Evolutionary conservation across 2,329 filamentous ascomycete genomes (phyloP), one percentile per base, ranked within the genome.

Genomic region (Metarhizium brunneum): DNA sequence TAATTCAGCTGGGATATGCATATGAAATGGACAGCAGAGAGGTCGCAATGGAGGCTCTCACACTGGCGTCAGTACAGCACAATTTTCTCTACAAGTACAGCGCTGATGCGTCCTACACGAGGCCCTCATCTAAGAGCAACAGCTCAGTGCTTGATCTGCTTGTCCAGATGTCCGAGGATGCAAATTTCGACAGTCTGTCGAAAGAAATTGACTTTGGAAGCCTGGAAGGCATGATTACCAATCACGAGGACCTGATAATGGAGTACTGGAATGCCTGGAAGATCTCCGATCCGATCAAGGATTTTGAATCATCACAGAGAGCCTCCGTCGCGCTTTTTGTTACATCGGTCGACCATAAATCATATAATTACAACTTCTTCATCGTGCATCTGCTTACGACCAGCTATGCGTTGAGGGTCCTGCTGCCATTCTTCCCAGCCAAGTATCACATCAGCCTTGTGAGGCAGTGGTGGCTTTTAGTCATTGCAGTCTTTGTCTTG

Each of bases 1-100:
- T 97, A n/a, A 94, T 97, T 57, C 94, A 97, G 65, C 79, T 99
- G 2, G 92, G 85, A n/a, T 96, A 95, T 67, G 94, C 91, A 10
- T 92, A 87, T 66, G 92, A 99, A 73, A 78, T 97, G 63, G 83
- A 88, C 59, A 94, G 82, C 62, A 87, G 86, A 57, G 92, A 95
- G 60, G 69, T 97, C 20, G 92, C 86, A 50, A 94, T 96, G 71
- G 94, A 99, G 74, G 88, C 91, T 1, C 78, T 99, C 0, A 84
- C 83, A 0, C 76, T 96, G 58, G 77, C 85, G 0, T 76, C 80
- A 8, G 72, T 76, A 1, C 75, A 81, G 62, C 81, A 86, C 69
- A 74, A 80, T 66, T 81, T 76, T 65, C 68, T 86, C 35, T 82
- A 85, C 69, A 82, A 80, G 66, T 87, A 85, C 63, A 64, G 89